Base-by-base conservation (phyloP, 2,329 filamentous ascomycete species). In the Lecanicillium sp. region DNA sequence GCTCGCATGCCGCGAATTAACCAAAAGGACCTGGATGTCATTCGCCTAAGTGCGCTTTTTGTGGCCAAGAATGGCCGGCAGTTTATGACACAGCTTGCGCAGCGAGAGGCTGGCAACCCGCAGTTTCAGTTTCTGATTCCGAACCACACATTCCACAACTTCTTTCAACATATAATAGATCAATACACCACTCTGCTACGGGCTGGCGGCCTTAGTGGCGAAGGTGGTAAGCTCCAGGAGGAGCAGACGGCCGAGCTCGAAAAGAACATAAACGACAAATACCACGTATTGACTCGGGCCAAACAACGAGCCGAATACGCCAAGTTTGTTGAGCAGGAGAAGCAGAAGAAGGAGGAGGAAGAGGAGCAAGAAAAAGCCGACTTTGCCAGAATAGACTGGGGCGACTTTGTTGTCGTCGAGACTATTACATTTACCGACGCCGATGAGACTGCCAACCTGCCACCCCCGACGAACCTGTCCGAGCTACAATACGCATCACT, bases 1-100 rank as follows among this genome's bases (percentile, higher is more conserved):
- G 89, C 92, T 50, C 84, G 89, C 57, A 95, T 96, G 86, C 92
- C 92, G 42, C 90, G 89, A 50, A 95, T 98, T 65, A 95, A 83
- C 63, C 87, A 94, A 47, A 85, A 94, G 61, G 92, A 98, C 70
- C 67, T 96, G 46, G 78, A 82, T 50, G 70, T 81, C 35, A 70
- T 83, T 40, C 71, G 75, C 40, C 64, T 95, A 54, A 95, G 90
- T 27, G 92, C 92, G 15, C 70, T 94, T 18, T 95, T 92, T 61
- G 87, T 90, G 35, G 92, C 92, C 37, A 89, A 90, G 63, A 90
- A 94, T 53, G 92, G 92, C 12, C 81, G 89, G 44, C 80, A 83
- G 44, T 98, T 92, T 64, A 86, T 95, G 76, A 95, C 88, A 16
- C 77, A 83, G 39, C 68, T 98, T 46, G 86, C 85, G 17, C 90